Base-by-base conservation (phyloP, 306 rosid genomes). In the Sophora flavescens region DNA sequence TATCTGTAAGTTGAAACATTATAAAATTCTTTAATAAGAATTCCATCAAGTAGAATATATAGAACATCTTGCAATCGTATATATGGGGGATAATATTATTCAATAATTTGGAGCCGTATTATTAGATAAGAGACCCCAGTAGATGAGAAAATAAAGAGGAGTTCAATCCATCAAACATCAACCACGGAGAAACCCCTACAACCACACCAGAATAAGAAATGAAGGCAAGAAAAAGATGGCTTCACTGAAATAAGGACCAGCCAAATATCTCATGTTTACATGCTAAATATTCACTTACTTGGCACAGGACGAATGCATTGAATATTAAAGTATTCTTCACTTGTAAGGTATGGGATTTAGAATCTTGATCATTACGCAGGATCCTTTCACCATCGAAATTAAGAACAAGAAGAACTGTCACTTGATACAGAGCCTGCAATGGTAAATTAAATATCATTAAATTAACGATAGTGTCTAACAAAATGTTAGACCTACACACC, bases 251-350 rank as follows among this genome's bases (percentile, higher is more conserved):
- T 42, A 15, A 64, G 35, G 47, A 65, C 14, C 15, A 4, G 44
- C 7, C 1, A 44, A 77, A n/a, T 48, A 82, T 72, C 74, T 50
- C 50, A 58, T 54, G 12, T 59, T 52, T 42, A 33, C 73, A 52
- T 60, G n/a, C n/a, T n/a, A n/a, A n/a, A n/a, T n/a, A n/a, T n/a
- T n/a, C 5, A 39, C 91, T 87, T 83, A 92, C 98, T 80, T 94
- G 99, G 84, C 96, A 90, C 87, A 89, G 78, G 84, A 95, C 98
- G 72, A 92, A 95, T 38, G 98, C 86, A 58, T 95, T 95, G 89
- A 95, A 95, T 81, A 95, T 88, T 76, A 95, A 4, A 44, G 97
- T 90, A 71, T 95, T 92, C 92, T 89, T 92, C 86, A 90, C 88
- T 64, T 74, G 59, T 72, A 18, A 48, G 51, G 38, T 83, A 16